These are phyloP conservation scores for Wickerhamomyces xylosicus DNA, from an alignment of 805 yeast species.

Conservation along the genomic window DNA sequence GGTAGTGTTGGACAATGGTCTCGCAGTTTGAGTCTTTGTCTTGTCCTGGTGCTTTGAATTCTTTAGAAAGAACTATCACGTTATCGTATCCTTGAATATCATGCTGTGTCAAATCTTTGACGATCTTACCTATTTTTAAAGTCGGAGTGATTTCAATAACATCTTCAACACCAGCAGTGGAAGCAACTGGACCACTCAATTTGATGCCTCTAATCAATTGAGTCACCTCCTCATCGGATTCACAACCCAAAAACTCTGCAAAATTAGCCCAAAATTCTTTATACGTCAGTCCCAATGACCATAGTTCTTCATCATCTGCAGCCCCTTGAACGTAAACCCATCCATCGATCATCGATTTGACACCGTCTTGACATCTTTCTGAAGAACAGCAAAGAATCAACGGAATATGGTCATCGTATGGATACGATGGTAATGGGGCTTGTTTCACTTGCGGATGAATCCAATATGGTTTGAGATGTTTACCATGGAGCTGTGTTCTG, in stretches of 20 bases:
- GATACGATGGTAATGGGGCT: constrained; percentile 24
- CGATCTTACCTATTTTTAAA: constrained; percentile 17
- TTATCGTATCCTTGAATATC: constrained; percentile 3
- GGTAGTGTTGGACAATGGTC: constrained; percentile 9
- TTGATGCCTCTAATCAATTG: constrained; percentile 4
- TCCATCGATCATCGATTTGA: constrained; percentile 28
- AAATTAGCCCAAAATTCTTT: constrained; percentile 43
- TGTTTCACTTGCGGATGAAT: constrained; percentile 39
- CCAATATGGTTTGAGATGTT: constrained; percentile 62
- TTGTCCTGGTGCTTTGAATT: background rate
- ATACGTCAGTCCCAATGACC: constrained; percentile 56
- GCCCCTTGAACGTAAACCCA: constrained; percentile 81
- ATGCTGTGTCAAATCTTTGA: background rate
- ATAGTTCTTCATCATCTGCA: constrained; percentile 87
- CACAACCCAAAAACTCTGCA: constrained; percentile 16
- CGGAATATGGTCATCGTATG: constrained; percentile 28
- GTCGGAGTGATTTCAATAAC: constrained; percentile 9
- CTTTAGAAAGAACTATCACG: constrained; percentile 6
- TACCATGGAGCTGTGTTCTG: constrained; percentile 23
- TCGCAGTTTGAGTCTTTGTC: too few relatives aligned
- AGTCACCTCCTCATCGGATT: constrained; percentile 22
- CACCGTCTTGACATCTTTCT: constrained; percentile 49
- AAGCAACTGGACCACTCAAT: background rate
- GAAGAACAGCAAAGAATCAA: constrained; percentile 54
- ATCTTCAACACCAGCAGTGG: constrained; percentile 2